Evolutionary conservation across 129 eudicot genomes (phyloP).

Genomic region (Mikania micrantha): DNA sequence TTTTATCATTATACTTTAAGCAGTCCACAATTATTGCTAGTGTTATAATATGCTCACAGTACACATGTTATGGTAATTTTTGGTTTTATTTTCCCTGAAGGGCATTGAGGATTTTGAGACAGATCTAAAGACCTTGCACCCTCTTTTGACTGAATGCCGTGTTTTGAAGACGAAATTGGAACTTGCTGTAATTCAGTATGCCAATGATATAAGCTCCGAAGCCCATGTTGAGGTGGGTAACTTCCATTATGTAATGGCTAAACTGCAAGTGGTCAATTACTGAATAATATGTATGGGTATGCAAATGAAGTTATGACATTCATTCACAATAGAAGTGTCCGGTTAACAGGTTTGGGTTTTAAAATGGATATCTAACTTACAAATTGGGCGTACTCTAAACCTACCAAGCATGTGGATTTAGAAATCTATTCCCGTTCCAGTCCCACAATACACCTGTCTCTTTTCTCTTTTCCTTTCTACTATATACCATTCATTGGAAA

Average conservation of each 20-base stretch:
- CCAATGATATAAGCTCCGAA: constrained; percentile 96
- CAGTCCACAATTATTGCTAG: neutral
- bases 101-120: constrained; percentile 73
- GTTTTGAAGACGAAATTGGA: constrained; percentile 74
- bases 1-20: neutral
- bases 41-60: neutral
- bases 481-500: neutral
- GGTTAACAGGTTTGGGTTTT: too few relatives aligned
- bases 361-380: too few relatives aligned
- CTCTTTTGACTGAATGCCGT: constrained; percentile 91
- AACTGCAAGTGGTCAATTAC: neutral
- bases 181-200: constrained; percentile 84
- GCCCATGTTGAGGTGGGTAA: constrained; percentile 87
- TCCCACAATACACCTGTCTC: neutral
- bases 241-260: constrained; percentile 5
- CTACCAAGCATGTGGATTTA: too few relatives aligned
- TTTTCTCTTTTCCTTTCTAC: neutral
- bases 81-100: constrained; percentile 35
- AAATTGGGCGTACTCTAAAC: too few relatives aligned
- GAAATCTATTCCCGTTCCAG: neutral
- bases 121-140: constrained; percentile 78
- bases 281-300: neutral
- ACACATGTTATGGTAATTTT: neutral
- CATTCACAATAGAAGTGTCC: too few relatives aligned
- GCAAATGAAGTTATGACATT: too few relatives aligned